Evolutionary conservation across 75 land plant species (phyloP).

Genomic region (Azolla pinnata): DNA sequence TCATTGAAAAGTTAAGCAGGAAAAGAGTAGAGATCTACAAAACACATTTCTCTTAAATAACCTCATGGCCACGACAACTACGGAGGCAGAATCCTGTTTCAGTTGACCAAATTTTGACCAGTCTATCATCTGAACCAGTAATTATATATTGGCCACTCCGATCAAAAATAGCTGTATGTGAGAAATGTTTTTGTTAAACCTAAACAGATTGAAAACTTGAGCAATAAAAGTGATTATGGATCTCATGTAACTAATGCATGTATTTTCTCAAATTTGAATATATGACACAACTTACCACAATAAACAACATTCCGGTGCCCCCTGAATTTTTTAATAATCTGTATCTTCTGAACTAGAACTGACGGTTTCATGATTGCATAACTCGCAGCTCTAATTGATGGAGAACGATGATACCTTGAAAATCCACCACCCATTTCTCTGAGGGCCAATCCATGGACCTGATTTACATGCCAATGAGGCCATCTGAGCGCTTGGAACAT

Average conservation of each 20-base stretch:
- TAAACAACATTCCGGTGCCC: slow-evolving; percentile 94
- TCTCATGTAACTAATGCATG: too few relatives aligned
- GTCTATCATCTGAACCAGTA: slow-evolving; percentile 97
- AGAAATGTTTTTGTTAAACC: too few relatives aligned
- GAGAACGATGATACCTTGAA: slow-evolving; percentile 76
- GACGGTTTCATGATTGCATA: slow-evolving; percentile 91
- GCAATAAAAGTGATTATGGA: too few relatives aligned
- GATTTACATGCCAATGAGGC: slow-evolving; percentile 89
- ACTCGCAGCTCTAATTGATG: slow-evolving; percentile 76
- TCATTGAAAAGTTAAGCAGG: not conserved
- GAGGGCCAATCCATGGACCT: slow-evolving; percentile 72
- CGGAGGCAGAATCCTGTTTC: slow-evolving; percentile 95
- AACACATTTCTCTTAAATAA: not conserved
- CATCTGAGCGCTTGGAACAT: slow-evolving; percentile 61
- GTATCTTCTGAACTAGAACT: slow-evolving; percentile 73
- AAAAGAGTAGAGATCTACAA: not conserved
- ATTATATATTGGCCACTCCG: slow-evolving; percentile 74
- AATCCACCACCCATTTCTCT: slow-evolving; percentile 97
- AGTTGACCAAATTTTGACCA: slow-evolving; percentile 96
- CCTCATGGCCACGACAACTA: slow-evolving; percentile 97
- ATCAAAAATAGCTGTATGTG: slow-evolving; percentile 74
- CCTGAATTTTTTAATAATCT: slow-evolving; percentile 63
- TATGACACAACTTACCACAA: slow-evolving; percentile 90
- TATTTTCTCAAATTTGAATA: too few relatives aligned
- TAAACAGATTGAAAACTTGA: too few relatives aligned